Percentiles rank a stretch among this genome's conserved stretches.
Conservation (phyloP, 805 yeast genomes). For the Yarrowia sp. region DNA sequence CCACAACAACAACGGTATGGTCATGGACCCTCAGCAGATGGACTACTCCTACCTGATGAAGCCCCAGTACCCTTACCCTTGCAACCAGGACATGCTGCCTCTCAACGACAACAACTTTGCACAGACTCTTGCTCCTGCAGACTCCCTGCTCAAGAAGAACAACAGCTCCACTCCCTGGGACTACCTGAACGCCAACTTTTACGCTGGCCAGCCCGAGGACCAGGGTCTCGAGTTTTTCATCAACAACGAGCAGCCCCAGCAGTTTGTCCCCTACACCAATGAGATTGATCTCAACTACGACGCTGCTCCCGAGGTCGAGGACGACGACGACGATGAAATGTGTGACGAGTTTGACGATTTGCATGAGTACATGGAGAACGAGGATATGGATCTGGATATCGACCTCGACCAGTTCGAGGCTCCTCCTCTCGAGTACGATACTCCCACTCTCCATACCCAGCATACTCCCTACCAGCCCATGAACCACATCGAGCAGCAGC, state of each 20-base stretch:
- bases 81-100: constrained; percentile 34
- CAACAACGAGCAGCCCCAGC: constrained; percentile 35
- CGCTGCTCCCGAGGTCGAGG: constrained; percentile 34
- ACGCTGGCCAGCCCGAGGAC: constrained; percentile 23
- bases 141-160: constrained; percentile 35
- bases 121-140: constrained; percentile 38
- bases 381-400: constrained; percentile 38
- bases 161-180: constrained; percentile 34
- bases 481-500: background rate
- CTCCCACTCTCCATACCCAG: constrained; percentile 32
- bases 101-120: constrained; percentile 35
- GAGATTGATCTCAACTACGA: constrained; percentile 31
- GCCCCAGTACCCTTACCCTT: constrained; percentile 31
- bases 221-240: constrained; percentile 32
- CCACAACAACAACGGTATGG: background rate
- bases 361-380: constrained; percentile 38
- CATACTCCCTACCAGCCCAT: constrained; percentile 2
- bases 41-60: constrained; percentile 29
- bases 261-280: constrained; percentile 32
- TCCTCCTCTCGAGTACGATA: constrained; percentile 37
- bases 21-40: constrained; percentile 15
- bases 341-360: constrained; percentile 38
- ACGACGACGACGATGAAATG: constrained; percentile 35
- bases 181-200: constrained; percentile 33
- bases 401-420: constrained; percentile 39